Percentiles rank a stretch among this genome's conserved stretches.
phyloP scores from a whole-genome alignment of 2,329 filamentous ascomycete species.

The Curvularia sp. region DNA sequence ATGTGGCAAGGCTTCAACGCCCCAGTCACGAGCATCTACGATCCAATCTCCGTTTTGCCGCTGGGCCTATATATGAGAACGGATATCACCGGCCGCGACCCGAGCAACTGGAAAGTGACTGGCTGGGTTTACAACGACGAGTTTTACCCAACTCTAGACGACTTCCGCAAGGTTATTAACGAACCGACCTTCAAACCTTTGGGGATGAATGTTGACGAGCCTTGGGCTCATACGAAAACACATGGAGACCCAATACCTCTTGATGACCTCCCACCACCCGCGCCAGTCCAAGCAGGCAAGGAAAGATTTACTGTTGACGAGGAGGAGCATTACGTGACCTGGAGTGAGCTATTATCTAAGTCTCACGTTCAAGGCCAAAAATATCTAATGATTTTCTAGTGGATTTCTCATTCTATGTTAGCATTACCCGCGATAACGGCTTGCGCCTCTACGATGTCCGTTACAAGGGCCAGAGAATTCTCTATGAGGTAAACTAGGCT shows the following conservation, averaged over 20 bases:
- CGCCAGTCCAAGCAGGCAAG: background rate
- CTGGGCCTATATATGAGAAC: slow-evolving; percentile 5
- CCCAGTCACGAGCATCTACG: slow-evolving; percentile 3
- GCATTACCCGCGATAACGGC: slow-evolving; percentile 1
- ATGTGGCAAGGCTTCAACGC: slow-evolving; percentile 5
- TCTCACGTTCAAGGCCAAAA: background rate
- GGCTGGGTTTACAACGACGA: slow-evolving; percentile 3
- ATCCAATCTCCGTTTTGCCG: background rate
- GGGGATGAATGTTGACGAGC: slow-evolving; percentile 4
- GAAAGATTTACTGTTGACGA: slow-evolving; percentile 4
- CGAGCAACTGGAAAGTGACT: slow-evolving; percentile 2
- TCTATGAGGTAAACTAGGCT: background rate
- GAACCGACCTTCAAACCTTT: background rate
- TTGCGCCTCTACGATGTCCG: slow-evolving; percentile 2
- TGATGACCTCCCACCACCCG: background rate
- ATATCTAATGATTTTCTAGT: background rate
- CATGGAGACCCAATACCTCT: background rate
- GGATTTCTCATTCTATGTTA: slow-evolving; percentile 6
- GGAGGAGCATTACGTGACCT: background rate
- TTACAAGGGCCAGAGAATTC: slow-evolving; percentile 2
- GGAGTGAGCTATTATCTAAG: background rate
- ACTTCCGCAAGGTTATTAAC: background rate
- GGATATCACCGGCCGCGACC: slow-evolving; percentile 2
- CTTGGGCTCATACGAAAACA: slow-evolving; percentile 5
- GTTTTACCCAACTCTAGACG: slow-evolving; percentile 3